Base-by-base conservation (phyloP, 1,284 basidiomycete species). In the Spongispora temasekensis region DNA sequence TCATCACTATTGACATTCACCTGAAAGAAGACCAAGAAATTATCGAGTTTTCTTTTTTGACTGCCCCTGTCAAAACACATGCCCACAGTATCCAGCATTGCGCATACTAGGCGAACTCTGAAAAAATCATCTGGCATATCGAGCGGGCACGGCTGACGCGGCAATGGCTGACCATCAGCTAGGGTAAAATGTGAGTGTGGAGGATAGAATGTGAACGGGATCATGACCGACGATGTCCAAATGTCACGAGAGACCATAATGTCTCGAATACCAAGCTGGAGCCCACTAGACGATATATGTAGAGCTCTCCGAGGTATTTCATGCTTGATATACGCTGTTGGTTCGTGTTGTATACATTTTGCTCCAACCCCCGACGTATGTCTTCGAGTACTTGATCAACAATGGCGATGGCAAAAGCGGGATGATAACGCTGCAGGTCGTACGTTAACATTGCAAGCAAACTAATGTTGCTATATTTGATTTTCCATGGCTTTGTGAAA, bases 41-140 rank as follows among this genome's bases (percentile, higher is more conserved):
- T 92, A 75, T 98, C 96, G 13, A 99, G 79, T 72, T 95, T 97
- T 77, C 91, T 91, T 76, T 89, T 91, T 69, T 95, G 89, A 7
- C 90, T 88, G 4, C 96, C 96, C 50, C 91, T 87, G 74, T 97
- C 95, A 75, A 99, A 98, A 77, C 96, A 98, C 81, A 94, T 92
- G n/a, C 96, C 97, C 73, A 95, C 97, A 0, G 95, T 95, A 72
- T 98, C 96, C 25, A 99, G 81, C 50, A 99, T 79, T 8, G 92
- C 91, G 71, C 97, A 99, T 51, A 97, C 87, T 58, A 99, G 82
- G 12, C 97, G 85, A 56, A 99, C 77, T 27, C 97, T 89, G 84
- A 99, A 99, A 75, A 93, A 98, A 74, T 99, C 97, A 73, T 97
- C 92, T 0, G 93, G 93, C 78, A 93, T 90, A 75, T 99, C 97